phyloP scores from a whole-genome alignment of 1,284 basidiomycete genomes.

The Cutaneotrichosporon dermatis region DNA sequence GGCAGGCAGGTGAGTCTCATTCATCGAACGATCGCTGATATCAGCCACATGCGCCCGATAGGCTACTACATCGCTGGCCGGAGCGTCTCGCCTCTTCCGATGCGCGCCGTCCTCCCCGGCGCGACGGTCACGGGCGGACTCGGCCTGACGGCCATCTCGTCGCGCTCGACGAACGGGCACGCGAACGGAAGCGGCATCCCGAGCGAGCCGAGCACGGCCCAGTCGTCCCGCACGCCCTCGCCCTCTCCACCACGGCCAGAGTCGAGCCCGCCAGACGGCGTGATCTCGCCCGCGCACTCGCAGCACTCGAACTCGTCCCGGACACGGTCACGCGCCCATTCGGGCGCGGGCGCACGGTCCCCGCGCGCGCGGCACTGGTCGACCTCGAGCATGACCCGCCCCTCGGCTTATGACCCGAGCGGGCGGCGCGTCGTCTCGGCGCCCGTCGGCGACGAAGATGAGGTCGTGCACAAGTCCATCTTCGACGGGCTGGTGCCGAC shows the following conservation, averaged over 20 bases:
- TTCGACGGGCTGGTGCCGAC: conserved; percentile 3
- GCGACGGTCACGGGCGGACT: not conserved
- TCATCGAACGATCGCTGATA: not conserved
- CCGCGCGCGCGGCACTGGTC: no score
- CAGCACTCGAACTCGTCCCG: no score
- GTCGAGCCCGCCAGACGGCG: not conserved
- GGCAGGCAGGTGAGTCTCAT: conserved; percentile 18
- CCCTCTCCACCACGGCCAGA: conserved; percentile 1
- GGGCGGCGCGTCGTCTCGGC: not conserved
- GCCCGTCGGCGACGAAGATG: not conserved
- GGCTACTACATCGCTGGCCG: conserved; percentile 9
- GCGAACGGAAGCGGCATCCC: no score
- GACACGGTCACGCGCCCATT: no score
- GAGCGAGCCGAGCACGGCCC: not conserved
- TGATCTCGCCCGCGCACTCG: not conserved
- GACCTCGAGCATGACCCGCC: no score
- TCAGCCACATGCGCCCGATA: conserved; percentile 13
- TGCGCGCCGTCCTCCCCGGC: not conserved
- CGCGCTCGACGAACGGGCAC: no score
- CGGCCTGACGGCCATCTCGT: not conserved
- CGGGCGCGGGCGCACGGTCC: no score
- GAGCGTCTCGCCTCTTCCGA: not conserved
- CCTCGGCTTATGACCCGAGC: not conserved
- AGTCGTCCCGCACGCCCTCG: conserved; percentile 1
- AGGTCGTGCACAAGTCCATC: conserved; percentile 13